Conservation (phyloP, 1,284 basidiomycete species). For the Pascua sp. region DNA sequence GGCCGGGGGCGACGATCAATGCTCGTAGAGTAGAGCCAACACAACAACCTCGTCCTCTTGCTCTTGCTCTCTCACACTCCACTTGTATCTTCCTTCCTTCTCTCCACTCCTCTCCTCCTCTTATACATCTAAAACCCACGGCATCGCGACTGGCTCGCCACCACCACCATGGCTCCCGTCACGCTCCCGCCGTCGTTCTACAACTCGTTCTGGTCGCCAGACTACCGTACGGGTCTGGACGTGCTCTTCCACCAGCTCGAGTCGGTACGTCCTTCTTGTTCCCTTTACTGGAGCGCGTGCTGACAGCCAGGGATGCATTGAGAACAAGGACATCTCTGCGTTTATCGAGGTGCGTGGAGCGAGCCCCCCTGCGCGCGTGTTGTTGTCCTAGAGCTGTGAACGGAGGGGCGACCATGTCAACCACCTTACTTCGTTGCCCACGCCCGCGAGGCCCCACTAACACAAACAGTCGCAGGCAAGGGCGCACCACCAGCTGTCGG, state of each 20-base stretch:
- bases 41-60: background rate
- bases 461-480: constrained; percentile 52
- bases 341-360: constrained; percentile 66
- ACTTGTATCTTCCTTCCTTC: background rate
- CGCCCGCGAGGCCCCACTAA: background rate
- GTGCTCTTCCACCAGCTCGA: constrained; percentile 72
- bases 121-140: background rate
- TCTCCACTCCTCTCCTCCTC: background rate
- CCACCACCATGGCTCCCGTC: constrained; percentile 66
- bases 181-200: constrained; percentile 77
- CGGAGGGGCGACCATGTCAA: background rate
- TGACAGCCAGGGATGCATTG: constrained; percentile 49
- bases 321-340: constrained; percentile 73
- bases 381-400: background rate
- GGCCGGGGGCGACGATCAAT: too few relatives aligned
- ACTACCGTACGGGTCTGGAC: constrained; percentile 76
- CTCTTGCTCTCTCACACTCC: background rate
- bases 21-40: too few relatives aligned
- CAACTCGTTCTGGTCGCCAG: constrained; percentile 89
- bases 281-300: constrained; percentile 1
- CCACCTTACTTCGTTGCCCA: constrained; percentile 28
- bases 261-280: constrained; percentile 55
- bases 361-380: background rate
- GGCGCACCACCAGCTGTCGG: constrained; percentile 55
- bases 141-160: background rate